Evolutionary conservation across 345 rosid species (phyloP).

Genomic region (Ceriops tagal): DNA sequence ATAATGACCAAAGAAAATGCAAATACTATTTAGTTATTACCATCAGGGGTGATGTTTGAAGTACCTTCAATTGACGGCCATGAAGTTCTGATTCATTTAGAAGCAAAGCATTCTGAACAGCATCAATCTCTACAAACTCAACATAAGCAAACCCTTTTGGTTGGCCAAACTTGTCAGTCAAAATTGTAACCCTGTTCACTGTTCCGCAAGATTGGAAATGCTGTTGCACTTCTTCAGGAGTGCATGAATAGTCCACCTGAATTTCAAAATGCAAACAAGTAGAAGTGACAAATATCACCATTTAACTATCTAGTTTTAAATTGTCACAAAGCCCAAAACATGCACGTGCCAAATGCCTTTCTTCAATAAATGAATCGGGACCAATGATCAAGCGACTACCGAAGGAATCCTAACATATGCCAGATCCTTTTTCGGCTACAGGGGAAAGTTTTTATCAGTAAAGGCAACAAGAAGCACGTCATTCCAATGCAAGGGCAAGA

Average conservation of each 20-base stretch:
- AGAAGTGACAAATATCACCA: background rate
- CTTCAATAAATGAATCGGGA: slow-evolving; percentile 1
- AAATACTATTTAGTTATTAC: background rate
- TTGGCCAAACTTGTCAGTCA: slow-evolving; percentile 98
- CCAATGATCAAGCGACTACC: background rate
- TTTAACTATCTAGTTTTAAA: too few relatives aligned
- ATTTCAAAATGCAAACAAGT: slow-evolving; percentile 20
- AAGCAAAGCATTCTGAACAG: slow-evolving; percentile 88
- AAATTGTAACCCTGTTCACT: slow-evolving; percentile 90
- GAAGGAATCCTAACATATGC: background rate
- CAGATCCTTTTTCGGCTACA: background rate
- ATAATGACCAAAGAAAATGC: slow-evolving; percentile 2
- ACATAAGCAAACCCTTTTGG: slow-evolving; percentile 99
- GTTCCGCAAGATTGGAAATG: slow-evolving; percentile 99
- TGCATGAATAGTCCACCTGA: slow-evolving; percentile 95
- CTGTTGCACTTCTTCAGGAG: slow-evolving; percentile 98
- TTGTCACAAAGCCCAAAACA: too few relatives aligned
- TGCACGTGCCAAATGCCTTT: too few relatives aligned
- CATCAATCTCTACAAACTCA: slow-evolving; percentile 91
- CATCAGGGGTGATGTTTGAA: background rate
- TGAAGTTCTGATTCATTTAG: slow-evolving; percentile 94
- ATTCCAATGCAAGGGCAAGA: too few relatives aligned
- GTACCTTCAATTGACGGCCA: slow-evolving; percentile 94
- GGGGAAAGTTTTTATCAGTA: too few relatives aligned
- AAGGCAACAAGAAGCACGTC: too few relatives aligned